These are phyloP conservation scores for Kwoniella sp. DNA, from an alignment of 768 basidiomycete species.

Conservation along the genomic window DNA sequence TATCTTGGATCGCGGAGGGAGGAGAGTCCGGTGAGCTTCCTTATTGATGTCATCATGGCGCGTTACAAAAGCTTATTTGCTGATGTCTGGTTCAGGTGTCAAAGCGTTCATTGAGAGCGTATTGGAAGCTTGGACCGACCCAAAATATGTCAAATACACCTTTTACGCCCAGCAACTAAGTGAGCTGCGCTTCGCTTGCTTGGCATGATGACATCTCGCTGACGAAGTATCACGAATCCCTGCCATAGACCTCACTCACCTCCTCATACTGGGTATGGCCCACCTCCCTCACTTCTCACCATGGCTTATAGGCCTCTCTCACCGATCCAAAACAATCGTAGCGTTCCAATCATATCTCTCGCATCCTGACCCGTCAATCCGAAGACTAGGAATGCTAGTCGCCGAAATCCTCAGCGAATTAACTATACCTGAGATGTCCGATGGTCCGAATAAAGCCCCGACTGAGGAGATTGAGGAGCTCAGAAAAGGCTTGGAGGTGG, in stretches of 20 bases:
- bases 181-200: slow-evolving; percentile 57
- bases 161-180: slow-evolving; percentile 73
- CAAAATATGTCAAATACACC: slow-evolving; percentile 78
- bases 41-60: no score
- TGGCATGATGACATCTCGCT: background rate
- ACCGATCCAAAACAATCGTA: slow-evolving; percentile 62
- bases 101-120: slow-evolving; percentile 45
- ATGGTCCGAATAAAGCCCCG: slow-evolving; percentile 4
- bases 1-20: slow-evolving; percentile 67
- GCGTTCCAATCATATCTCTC: slow-evolving; percentile 74
- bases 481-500: slow-evolving; percentile 40
- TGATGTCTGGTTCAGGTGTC: slow-evolving; percentile 31
- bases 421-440: slow-evolving; percentile 36
- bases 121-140: slow-evolving; percentile 71
- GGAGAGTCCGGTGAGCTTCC: slow-evolving; percentile 50
- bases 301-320: slow-evolving; percentile 51
- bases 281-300: slow-evolving; percentile 64
- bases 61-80: background rate
- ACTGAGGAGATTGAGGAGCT: slow-evolving; percentile 41
- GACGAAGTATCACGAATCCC: background rate
- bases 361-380: slow-evolving; percentile 73
- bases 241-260: slow-evolving; percentile 67
- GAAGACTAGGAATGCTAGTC: slow-evolving; percentile 87
- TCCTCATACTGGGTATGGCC: slow-evolving; percentile 69
- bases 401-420: slow-evolving; percentile 66